Evolutionary conservation across 768 basidiomycete genomes (phyloP), one percentile per base, ranked within the genome.

Genomic region (Rhizopogon rudus): DNA sequence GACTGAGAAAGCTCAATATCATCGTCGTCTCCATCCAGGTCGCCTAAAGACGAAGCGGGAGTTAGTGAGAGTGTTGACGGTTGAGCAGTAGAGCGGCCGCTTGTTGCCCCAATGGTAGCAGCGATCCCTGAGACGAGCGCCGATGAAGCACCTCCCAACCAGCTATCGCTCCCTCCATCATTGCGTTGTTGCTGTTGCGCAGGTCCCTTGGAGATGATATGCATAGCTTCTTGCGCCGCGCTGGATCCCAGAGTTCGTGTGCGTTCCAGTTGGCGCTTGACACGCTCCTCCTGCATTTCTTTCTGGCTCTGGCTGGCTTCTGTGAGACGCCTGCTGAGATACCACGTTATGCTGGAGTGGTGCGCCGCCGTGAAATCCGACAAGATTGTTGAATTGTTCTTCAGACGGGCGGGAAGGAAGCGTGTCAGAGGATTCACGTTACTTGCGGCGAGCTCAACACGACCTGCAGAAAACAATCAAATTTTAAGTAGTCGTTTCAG

Each of bases 211-310:
- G 74, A 60, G 31, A 67, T 69, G 57, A 82, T 72, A 64, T 72
- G 70, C 57, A 81, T 72, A 35, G 76, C 80, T 61, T 88, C 89
- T 52, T 81, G 79, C 40, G 82, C 78, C 22, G 87, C 89, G n/a
- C 78, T 80, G 6, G 90, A 89, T 5, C 93, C 95, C 10, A 98
- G 79, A 1, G 89, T 91, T 55, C 81, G 81, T 12, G 87, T 83
- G 57, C 92, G 79, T 67, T 98, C 97, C 56, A 88, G 71, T 64
- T 96, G 90, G 5, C 96, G 83, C 67, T 86, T 87, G 53, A 94
- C 81, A 48, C 97, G 86, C 68, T 96, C 93, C 70, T 98, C 96
- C 71, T 99, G 97, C 76, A 98, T 81, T 60, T 91, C 86, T 61
- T 87, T 87, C 61, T 96, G 87, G 14, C 67, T 77, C 63, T 91